Evolutionary conservation across 352 stramenopile genomes (phyloP).

Genomic region (Pythium chondricola): DNA sequence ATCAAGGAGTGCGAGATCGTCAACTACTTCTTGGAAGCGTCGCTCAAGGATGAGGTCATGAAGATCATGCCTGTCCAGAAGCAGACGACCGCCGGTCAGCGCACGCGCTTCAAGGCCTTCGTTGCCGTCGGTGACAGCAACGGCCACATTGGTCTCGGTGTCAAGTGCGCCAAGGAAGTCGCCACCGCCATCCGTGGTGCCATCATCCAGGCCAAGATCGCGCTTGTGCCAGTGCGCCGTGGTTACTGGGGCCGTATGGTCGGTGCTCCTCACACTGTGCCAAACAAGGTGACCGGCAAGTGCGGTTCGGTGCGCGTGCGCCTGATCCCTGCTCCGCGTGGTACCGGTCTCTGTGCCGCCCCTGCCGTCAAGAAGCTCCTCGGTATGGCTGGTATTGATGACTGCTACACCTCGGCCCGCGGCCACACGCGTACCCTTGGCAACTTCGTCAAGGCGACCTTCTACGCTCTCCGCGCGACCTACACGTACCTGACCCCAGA

Average conservation of each 20-base stretch:
- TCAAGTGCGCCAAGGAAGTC: slow-evolving; percentile 99
- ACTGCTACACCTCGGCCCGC: slow-evolving; percentile 95
- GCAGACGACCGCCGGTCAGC: slow-evolving; percentile 98
- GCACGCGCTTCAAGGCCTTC: slow-evolving; percentile 99
- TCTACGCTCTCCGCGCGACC: slow-evolving; percentile 96
- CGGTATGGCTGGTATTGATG: slow-evolving; percentile 98
- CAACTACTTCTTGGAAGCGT: slow-evolving; percentile 97
- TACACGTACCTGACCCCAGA: slow-evolving; percentile 99
- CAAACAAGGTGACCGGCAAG: slow-evolving; percentile 99
- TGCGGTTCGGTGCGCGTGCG: slow-evolving; percentile 98
- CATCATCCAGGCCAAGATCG: slow-evolving; percentile 99
- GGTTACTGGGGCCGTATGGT: slow-evolving; percentile 98
- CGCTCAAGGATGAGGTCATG: slow-evolving; percentile 99
- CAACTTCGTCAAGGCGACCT: slow-evolving; percentile 99
- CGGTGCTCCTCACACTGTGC: slow-evolving; percentile 94
- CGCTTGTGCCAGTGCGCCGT: slow-evolving; percentile 96
- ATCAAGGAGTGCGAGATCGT: slow-evolving; percentile 99
- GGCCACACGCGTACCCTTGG: slow-evolving; percentile 99
- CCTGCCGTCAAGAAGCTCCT: slow-evolving; percentile 98
- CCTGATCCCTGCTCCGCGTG: slow-evolving; percentile 98
- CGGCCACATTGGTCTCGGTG: slow-evolving; percentile 98
- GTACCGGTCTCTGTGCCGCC: slow-evolving; percentile 98
- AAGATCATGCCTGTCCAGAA: slow-evolving; percentile 99
- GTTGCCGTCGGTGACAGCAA: slow-evolving; percentile 98
- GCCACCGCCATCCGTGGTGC: slow-evolving; percentile 98